Percentiles rank a stretch among this genome's conserved stretches.
phyloP scores from a whole-genome alignment of 192 early-diverging fungal genomes.

The Coemansia sp. region DNA sequence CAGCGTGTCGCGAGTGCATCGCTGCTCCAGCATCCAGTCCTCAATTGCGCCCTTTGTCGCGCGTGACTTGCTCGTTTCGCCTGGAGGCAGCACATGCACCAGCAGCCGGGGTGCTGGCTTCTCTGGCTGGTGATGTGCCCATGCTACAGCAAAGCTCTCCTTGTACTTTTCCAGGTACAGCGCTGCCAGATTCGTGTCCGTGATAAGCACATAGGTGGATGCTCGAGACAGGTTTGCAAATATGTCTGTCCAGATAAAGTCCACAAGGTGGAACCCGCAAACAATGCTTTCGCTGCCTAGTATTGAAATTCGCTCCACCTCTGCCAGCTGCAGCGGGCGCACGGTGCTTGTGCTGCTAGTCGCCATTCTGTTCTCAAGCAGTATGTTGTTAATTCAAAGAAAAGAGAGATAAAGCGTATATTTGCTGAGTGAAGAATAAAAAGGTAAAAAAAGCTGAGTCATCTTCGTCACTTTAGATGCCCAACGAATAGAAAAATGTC shows the following conservation, averaged over 20 bases:
- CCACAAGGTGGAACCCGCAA: conserved; percentile 76
- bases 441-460: no score
- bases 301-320: conserved; percentile 74
- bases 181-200: conserved; percentile 79
- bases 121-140: conserved; percentile 12
- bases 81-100: conserved; percentile 76
- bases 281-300: conserved; percentile 87
- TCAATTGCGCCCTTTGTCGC: conserved; percentile 83
- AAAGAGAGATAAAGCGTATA: no score
- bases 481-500: conserved; percentile 41
- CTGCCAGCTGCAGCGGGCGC: conserved; percentile 40
- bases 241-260: conserved; percentile 72
- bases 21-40: conserved; percentile 81
- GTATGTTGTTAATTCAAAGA: no score
- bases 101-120: conserved; percentile 61
- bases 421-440: no score
- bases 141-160: conserved; percentile 54
- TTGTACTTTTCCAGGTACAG: conserved; percentile 67
- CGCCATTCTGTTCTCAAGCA: not conserved
- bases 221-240: conserved; percentile 62
- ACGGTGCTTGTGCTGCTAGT: not conserved
- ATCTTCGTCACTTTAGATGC: no score
- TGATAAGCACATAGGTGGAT: conserved; percentile 84
- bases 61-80: conserved; percentile 86
- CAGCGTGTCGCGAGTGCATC: conserved; percentile 89